Conservation (phyloP, 208 protist species). For the Leishmania lainsoni region DNA sequence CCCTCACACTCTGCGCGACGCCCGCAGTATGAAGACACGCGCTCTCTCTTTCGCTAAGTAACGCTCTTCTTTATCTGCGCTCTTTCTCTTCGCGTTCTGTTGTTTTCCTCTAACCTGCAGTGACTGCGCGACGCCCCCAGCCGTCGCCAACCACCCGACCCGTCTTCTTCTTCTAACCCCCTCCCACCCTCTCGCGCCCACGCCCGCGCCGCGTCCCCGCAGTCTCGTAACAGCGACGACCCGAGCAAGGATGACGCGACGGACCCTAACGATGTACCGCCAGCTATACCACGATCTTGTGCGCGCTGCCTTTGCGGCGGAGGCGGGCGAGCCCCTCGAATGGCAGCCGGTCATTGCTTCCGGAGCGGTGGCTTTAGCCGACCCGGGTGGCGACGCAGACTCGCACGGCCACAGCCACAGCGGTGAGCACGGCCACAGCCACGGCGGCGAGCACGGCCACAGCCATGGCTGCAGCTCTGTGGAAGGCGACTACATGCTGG, state of each 20-base stretch:
- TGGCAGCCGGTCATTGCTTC: background rate
- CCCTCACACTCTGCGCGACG: background rate
- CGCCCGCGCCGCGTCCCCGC: background rate
- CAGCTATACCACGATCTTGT: slow-evolving; percentile 14
- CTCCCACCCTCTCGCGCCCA: background rate
- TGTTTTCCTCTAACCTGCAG: background rate
- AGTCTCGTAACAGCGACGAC: too few species aligned
- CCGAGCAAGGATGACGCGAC: background rate
- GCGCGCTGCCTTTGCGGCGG: slow-evolving; percentile 5
- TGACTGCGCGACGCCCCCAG: background rate
- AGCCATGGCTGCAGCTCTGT: slow-evolving; percentile 26
- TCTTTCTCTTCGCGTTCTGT: background rate
- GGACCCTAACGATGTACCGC: slow-evolving; percentile 12
- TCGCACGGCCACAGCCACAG: background rate
- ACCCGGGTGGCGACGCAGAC: background rate
- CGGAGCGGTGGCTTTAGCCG: background rate
- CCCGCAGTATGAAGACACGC: background rate
- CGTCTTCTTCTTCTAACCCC: background rate
- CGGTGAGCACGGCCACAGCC: background rate
- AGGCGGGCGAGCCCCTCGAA: background rate
- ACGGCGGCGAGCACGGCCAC: too few species aligned
- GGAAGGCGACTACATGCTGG: slow-evolving; percentile 42
- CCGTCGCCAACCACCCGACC: background rate
- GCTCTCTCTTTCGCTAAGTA: background rate
- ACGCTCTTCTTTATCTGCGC: too few species aligned